phyloP scores from a whole-genome alignment of 441 rosid species.

The Sinapis alba region DNA sequence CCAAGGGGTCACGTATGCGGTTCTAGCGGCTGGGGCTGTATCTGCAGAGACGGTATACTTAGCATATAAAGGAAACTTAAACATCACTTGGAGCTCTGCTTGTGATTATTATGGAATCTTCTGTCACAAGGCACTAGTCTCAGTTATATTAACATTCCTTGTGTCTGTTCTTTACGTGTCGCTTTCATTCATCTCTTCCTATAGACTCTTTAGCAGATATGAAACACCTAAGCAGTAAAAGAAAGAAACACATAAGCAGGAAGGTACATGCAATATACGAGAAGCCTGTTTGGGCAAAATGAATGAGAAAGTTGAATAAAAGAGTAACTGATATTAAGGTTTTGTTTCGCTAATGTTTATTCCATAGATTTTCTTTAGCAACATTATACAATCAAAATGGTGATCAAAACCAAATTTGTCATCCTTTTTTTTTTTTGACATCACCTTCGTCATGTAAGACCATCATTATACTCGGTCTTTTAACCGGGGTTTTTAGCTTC shows the following conservation, averaged over 20 bases:
- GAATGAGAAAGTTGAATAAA: slow-evolving; percentile 14
- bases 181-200: slow-evolving; percentile 76
- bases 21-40: slow-evolving; percentile 63
- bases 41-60: slow-evolving; percentile 68
- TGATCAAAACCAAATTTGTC: no score
- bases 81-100: slow-evolving; percentile 72
- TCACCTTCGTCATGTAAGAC: no score
- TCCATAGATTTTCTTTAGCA: background rate
- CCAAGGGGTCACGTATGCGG: slow-evolving; percentile 68
- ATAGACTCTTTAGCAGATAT: slow-evolving; percentile 69
- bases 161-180: slow-evolving; percentile 45
- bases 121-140: slow-evolving; percentile 68
- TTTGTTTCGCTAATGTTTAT: background rate
- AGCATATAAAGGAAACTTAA: slow-evolving; percentile 59
- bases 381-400: background rate
- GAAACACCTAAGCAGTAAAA: slow-evolving; percentile 48
- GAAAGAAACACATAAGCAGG: background rate
- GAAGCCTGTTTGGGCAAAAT: background rate
- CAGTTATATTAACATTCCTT: slow-evolving; percentile 55
- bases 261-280: background rate
- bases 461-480: no score
- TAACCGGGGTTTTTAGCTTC: no score
- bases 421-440: no score
- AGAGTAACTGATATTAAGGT: background rate
- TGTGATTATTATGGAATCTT: slow-evolving; percentile 65